A percentile compares a stretch with the other conserved stretches of the same genome.
Conservation (phyloP, 2,329 filamentous ascomycete species). For the Meredithiella fracta region DNA sequence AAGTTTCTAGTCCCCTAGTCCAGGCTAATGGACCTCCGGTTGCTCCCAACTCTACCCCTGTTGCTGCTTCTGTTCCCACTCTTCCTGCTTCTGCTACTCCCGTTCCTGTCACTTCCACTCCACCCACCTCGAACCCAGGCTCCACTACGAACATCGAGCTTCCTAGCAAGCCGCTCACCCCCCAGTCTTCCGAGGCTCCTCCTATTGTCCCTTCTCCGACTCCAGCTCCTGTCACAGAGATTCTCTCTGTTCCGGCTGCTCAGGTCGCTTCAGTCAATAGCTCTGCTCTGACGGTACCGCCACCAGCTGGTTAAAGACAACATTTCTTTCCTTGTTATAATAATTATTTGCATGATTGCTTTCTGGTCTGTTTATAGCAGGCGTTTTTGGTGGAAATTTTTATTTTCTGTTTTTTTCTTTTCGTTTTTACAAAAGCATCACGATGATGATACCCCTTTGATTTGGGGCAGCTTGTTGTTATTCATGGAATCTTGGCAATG, state of each 20-base stretch:
- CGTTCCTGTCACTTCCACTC: not conserved
- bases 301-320: not conserved
- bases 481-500: conserved; percentile 1
- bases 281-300: not conserved
- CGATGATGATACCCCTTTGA: not conserved
- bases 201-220: no score
- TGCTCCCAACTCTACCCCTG: not conserved
- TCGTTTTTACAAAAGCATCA: not conserved
- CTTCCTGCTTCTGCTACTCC: not conserved
- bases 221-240: no score
- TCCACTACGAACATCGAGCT: not conserved
- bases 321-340: not conserved
- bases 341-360: not conserved
- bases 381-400: not conserved
- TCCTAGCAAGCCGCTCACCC: not conserved
- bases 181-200: not conserved
- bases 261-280: not conserved
- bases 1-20: not conserved
- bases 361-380: not conserved
- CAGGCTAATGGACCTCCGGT: not conserved
- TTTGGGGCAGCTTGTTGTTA: conserved; percentile 1
- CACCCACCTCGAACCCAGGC: not conserved
- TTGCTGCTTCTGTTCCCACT: not conserved
- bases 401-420: conserved; percentile 2
- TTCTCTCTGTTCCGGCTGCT: no score